Conservation (phyloP, 2,329 filamentous ascomycete genomes). For the Sporothrix pallida region DNA sequence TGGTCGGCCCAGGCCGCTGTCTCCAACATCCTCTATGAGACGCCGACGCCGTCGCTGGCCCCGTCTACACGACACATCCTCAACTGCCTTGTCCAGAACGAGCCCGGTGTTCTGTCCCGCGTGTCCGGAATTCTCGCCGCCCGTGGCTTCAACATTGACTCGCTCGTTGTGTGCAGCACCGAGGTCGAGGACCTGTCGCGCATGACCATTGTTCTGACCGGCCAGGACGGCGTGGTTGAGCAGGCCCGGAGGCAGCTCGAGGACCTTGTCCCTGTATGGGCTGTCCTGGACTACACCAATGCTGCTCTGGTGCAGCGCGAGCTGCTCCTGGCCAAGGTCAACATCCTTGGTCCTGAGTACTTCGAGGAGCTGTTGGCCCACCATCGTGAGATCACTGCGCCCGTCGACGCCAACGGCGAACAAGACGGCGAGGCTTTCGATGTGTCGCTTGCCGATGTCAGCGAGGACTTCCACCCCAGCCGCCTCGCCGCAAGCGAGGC, state of each 20-base stretch:
- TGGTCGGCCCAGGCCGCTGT: constrained; percentile 95
- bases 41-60: constrained; percentile 78
- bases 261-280: constrained; percentile 97
- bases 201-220: constrained; percentile 98
- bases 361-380: constrained; percentile 96
- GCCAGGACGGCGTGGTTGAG: constrained; percentile 96
- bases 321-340: constrained; percentile 92
- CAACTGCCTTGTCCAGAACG: constrained; percentile 98
- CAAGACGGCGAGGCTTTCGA: constrained; percentile 46
- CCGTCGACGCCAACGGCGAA: constrained; percentile 55
- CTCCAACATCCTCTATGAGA: constrained; percentile 98
- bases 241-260: constrained; percentile 94
- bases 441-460: constrained; percentile 53
- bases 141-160: constrained; percentile 98
- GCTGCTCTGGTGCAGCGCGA: constrained; percentile 95
- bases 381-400: constrained; percentile 80
- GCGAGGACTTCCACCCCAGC: constrained; percentile 84
- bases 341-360: constrained; percentile 95
- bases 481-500: constrained; percentile 86
- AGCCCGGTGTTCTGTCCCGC: constrained; percentile 94
- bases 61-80: constrained; percentile 94
- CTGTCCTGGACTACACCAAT: constrained; percentile 92
- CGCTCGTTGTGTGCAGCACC: constrained; percentile 94
- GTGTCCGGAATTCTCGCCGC: constrained; percentile 96
- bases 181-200: constrained; percentile 95